Evolutionary conservation across 1,139 yeast genomes (phyloP).

Genomic region (Blastobotrys proliferans): DNA sequence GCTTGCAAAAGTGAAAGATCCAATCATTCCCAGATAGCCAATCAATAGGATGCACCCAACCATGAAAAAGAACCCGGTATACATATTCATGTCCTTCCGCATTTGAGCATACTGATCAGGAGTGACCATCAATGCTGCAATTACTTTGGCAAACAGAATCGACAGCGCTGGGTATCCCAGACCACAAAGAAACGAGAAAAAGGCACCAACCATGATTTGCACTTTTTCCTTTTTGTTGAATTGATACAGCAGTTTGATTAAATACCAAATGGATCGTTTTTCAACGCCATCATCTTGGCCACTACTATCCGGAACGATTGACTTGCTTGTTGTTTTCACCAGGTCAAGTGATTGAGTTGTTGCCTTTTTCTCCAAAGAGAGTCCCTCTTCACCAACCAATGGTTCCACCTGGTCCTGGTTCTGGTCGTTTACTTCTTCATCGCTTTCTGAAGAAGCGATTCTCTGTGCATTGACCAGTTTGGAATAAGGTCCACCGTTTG

Average conservation of each 20-base stretch:
- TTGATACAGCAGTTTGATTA: conserved; percentile 22
- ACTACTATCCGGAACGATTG: conserved; percentile 14
- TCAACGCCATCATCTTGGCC: conserved; percentile 15
- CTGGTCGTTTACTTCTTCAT: conserved; percentile 23
- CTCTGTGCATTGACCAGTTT: conserved; percentile 14
- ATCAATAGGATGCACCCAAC: conserved; percentile 37
- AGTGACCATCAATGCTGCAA: conserved; percentile 37
- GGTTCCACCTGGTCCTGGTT: not conserved
- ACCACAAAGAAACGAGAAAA: conserved; percentile 35
- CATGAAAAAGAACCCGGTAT: conserved; percentile 40
- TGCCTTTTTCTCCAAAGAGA: conserved; percentile 3
- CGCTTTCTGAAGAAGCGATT: conserved; percentile 22
- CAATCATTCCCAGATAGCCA: conserved; percentile 31
- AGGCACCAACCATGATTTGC: conserved; percentile 32
- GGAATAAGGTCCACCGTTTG: conserved; percentile 13
- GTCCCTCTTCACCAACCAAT: conserved; percentile 20
- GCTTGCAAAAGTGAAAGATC: conserved; percentile 29
- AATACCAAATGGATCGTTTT: conserved; percentile 17
- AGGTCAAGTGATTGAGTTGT: conserved; percentile 7
- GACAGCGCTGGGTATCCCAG: conserved; percentile 40
- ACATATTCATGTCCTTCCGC: conserved; percentile 36
- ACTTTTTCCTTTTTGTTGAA: conserved; percentile 30
- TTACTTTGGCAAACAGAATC: conserved; percentile 37
- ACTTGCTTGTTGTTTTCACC: conserved; percentile 13
- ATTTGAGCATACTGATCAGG: conserved; percentile 29